Percentiles rank a stretch among this genome's conserved stretches.
phyloP scores from a whole-genome alignment of 805 yeast species.

The Starmerella vitae region DNA sequence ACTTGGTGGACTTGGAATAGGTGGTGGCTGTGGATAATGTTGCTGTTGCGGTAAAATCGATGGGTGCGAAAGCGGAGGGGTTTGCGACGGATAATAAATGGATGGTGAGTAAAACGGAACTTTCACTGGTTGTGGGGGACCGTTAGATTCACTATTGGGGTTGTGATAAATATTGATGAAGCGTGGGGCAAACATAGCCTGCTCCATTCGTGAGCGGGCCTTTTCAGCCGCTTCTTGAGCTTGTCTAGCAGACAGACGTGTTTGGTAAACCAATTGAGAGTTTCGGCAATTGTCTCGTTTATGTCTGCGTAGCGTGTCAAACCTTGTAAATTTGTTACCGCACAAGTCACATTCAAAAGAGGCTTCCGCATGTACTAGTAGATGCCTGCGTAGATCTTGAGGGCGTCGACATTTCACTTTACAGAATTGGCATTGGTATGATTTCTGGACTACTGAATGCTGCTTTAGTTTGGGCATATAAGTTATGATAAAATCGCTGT shows the following conservation, averaged over 20 bases:
- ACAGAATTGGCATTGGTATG: constrained; percentile 41
- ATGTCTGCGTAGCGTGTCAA: constrained; percentile 65
- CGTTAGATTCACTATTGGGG: too few relatives aligned
- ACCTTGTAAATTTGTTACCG: constrained; percentile 53
- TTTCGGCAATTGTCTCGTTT: constrained; percentile 34
- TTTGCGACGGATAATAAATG: too few relatives aligned
- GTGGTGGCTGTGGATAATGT: too few relatives aligned
- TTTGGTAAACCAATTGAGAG: constrained; percentile 8
- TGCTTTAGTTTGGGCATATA: constrained; percentile 8
- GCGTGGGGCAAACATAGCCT: too few relatives aligned
- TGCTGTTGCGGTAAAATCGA: too few relatives aligned
- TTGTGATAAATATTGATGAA: too few relatives aligned
- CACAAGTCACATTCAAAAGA: constrained; percentile 40
- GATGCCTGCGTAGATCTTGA: constrained; percentile 67
- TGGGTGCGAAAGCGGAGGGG: too few relatives aligned
- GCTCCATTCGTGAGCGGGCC: too few relatives aligned
- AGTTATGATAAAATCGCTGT: too few relatives aligned
- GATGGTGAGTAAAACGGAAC: too few relatives aligned
- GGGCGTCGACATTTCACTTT: constrained; percentile 50
- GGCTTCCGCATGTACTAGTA: constrained; percentile 49
- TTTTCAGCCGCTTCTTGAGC: background rate
- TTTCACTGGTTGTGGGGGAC: too few relatives aligned
- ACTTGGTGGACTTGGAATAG: too few relatives aligned
- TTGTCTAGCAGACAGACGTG: background rate
- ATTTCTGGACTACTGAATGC: constrained; percentile 9